These are phyloP conservation scores for Podospora anserina DNA, from an alignment of 495 filamentous ascomycete genomes.

Conservation along the genomic window DNA sequence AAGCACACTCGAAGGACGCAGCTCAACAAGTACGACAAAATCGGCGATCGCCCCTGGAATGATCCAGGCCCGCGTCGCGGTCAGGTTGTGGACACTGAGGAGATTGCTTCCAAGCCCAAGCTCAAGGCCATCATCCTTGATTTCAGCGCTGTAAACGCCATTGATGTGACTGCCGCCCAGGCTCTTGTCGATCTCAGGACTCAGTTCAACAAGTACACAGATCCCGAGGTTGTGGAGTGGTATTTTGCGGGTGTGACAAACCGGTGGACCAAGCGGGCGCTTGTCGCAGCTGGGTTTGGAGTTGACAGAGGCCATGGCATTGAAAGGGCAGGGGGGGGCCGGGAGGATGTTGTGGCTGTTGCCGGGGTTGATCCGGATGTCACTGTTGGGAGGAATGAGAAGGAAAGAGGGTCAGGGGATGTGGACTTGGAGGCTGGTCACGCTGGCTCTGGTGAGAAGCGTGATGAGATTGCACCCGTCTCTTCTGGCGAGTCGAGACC, in stretches of 20 bases:
- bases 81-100: constrained; percentile 31
- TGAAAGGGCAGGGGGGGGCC: constrained; percentile 6
- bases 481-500: constrained; percentile 1
- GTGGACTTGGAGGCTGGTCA: constrained; percentile 24
- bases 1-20: constrained; percentile 42
- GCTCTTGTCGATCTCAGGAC: constrained; percentile 48
- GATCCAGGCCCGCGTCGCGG: constrained; percentile 75
- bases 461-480: constrained; percentile 16
- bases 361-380: constrained; percentile 12
- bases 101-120: constrained; percentile 36
- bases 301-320: constrained; percentile 11
- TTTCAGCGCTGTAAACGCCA: constrained; percentile 46
- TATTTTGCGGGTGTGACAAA: constrained; percentile 50
- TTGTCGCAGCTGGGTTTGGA: constrained; percentile 50
- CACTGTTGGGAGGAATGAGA: not conserved
- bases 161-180: constrained; percentile 50
- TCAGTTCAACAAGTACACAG: constrained; percentile 49
- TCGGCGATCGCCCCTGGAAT: constrained; percentile 69
- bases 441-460: constrained; percentile 1
- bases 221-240: constrained; percentile 48
- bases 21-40: constrained; percentile 34
- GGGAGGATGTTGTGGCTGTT: constrained; percentile 25
- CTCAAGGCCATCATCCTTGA: constrained; percentile 51
- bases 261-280: constrained; percentile 49
- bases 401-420: not conserved